Evolutionary conservation across 352 stramenopile genomes (phyloP), one percentile per base, ranked within the genome.

Genomic region (Pythium brassicae): DNA sequence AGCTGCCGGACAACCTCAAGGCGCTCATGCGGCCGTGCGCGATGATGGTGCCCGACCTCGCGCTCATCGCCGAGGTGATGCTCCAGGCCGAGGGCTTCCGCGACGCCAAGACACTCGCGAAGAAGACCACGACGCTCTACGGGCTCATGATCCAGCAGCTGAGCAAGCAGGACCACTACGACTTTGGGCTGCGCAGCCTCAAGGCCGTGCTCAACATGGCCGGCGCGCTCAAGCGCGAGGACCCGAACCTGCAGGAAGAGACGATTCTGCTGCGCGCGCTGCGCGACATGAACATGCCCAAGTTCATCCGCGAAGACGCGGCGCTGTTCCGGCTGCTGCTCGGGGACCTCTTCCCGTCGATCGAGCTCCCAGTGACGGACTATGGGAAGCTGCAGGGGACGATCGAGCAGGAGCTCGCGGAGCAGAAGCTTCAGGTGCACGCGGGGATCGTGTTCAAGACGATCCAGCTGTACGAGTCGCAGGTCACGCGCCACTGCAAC

Each of bases 221-320:
- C 50, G 86, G 86, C 4, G 67, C 76, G 3, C 57, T 95, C 20
- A 99, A 99, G 71, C 91, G 97, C 22, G 86, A 98, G 57, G 98
- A 99, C 58, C 76, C 85, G 0, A 96, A 98, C 51, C 76, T 96
- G 32, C 82, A 92, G n/a, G 97, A 99, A 70, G 87, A 97, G 29
- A 97, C 95, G 43, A 94, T 99, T 50, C 72, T 99, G 6, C 87
- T 98, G 37, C 86, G 95, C 53, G 98, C 96, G 3, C 70, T 99
- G 47, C 84, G 96, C 12, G 94, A 98, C 55, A 97, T 94, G 68
- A 98, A 98, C 65, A 92, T 97, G 69, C 90, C 91, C 3, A 98
- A 98, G 68, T 97, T 98, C 55, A 81, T 98, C 22, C 76, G 84
- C 37, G 89, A 98, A 65, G 94, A 98, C 62, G 73, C 96, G 0